Conservation (phyloP, 306 rosid species). For the Ochetophila trinervis region DNA sequence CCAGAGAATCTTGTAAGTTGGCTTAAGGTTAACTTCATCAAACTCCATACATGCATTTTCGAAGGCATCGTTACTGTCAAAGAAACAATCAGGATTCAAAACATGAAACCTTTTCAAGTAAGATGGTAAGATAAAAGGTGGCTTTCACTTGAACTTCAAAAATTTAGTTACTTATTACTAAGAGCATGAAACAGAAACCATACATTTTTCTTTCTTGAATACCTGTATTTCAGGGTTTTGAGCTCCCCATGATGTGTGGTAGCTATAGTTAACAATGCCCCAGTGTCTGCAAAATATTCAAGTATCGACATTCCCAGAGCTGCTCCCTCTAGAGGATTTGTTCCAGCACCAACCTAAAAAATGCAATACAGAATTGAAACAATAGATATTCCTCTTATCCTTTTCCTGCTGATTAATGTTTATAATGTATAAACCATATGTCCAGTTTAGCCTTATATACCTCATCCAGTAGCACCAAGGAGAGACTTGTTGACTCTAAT, state of each 20-base stretch:
- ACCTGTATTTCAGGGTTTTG: slow-evolving; percentile 97
- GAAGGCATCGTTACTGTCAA: slow-evolving; percentile 71
- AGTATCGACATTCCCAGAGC: slow-evolving; percentile 88
- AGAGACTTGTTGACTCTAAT: slow-evolving; percentile 61
- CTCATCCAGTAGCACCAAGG: slow-evolving; percentile 90
- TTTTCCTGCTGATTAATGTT: slow-evolving; percentile 12
- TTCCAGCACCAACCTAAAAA: slow-evolving; percentile 94
- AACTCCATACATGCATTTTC: slow-evolving; percentile 98
- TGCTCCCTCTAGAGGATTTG: slow-evolving; percentile 97
- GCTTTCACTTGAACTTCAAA: too few relatives aligned
- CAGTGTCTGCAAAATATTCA: slow-evolving; percentile 79
- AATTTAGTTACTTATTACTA: neutral
- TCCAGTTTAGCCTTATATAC: slow-evolving; percentile 23
- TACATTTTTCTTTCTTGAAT: slow-evolving; percentile 7
- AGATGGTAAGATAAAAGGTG: too few relatives aligned
- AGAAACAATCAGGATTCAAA: slow-evolving; percentile 15
- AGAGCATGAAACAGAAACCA: neutral
- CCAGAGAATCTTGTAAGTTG: slow-evolving; percentile 92
- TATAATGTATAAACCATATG: neutral
- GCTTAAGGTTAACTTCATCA: slow-evolving; percentile 90
- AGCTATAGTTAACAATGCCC: slow-evolving; percentile 77
- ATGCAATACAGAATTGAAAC: slow-evolving; percentile 21
- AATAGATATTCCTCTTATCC: slow-evolving; percentile 1
- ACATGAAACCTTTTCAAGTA: slow-evolving; percentile 17
- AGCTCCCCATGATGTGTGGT: slow-evolving; percentile 98